phyloP scores from a whole-genome alignment of 148 eudicot species.

The Chenopodium formosanum region DNA sequence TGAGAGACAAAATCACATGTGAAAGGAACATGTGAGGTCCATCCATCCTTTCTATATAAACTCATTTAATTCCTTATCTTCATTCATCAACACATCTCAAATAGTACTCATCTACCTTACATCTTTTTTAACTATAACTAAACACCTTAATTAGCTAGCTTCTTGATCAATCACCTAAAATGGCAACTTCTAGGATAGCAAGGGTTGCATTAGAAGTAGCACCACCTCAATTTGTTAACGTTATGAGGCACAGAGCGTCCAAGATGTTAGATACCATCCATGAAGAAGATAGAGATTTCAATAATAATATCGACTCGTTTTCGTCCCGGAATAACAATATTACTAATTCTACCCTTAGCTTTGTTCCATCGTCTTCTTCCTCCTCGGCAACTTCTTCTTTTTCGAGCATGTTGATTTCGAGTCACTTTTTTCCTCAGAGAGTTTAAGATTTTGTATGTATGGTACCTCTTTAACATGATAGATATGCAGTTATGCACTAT shows the following conservation, averaged over 20 bases:
- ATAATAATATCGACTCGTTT: not conserved
- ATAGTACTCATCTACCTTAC: not conserved
- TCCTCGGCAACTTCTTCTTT: not conserved
- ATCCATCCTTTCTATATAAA: not conserved
- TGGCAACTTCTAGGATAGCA: slow-evolving; percentile 18
- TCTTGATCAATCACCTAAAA: not conserved
- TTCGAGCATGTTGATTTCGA: not conserved
- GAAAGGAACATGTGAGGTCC: slow-evolving; percentile 1
- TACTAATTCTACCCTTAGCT: not conserved
- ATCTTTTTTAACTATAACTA: too few species aligned
- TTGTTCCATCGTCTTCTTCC: not conserved
- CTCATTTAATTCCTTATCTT: not conserved
- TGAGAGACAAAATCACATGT: not conserved
- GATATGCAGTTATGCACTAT: not conserved
- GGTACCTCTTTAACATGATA: not conserved
- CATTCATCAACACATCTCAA: not conserved
- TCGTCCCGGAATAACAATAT: not conserved
- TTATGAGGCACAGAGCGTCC: slow-evolving; percentile 5
- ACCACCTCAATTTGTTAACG: slow-evolving; percentile 16
- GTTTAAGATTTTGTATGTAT: not conserved
- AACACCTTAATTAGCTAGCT: too few species aligned
- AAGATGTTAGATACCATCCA: slow-evolving; percentile 21
- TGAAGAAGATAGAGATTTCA: not conserved
- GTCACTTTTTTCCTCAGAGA: not conserved
- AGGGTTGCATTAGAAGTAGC: slow-evolving; percentile 13